Conservation (phyloP, 495 filamentous ascomycete species). For the Lasiosphaeris hirsuta region DNA sequence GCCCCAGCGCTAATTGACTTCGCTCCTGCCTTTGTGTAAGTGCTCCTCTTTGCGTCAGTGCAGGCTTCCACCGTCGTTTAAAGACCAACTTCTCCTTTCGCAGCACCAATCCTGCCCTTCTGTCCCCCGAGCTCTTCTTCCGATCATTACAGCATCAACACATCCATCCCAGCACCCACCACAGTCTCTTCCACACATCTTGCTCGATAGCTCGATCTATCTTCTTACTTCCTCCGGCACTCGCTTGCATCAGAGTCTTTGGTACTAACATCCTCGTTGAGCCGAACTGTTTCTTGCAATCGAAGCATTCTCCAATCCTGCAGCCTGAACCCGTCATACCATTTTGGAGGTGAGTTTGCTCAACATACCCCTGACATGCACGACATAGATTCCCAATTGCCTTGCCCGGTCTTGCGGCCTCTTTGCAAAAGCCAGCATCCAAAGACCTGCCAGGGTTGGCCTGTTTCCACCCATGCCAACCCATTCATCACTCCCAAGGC, state of each 20-base stretch:
- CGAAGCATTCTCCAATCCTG: constrained; percentile 15
- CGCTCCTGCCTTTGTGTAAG: no score
- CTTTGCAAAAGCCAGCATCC: no score
- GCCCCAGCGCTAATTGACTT: no score
- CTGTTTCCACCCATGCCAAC: no score
- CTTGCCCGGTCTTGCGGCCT: not conserved
- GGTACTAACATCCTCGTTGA: constrained; percentile 39
- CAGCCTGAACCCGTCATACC: constrained; percentile 1
- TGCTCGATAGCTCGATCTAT: constrained; percentile 55
- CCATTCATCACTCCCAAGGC: no score
- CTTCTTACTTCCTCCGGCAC: constrained; percentile 45
- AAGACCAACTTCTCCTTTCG: no score
- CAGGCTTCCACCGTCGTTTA: no score
- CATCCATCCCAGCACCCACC: constrained; percentile 37
- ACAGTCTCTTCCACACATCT: constrained; percentile 50
- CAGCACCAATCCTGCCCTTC: constrained; percentile 10
- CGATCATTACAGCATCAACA: constrained; percentile 53
- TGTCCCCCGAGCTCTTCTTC: constrained; percentile 42
- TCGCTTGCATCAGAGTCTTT: constrained; percentile 51
- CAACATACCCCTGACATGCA: not conserved
- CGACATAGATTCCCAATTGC: not conserved
- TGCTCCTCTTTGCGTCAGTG: no score
- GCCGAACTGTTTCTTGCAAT: constrained; percentile 24
- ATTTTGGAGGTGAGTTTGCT: constrained; percentile 31
- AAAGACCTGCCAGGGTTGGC: no score